phyloP scores from a whole-genome alignment of 495 filamentous ascomycete species.

The Physcia stellaris region DNA sequence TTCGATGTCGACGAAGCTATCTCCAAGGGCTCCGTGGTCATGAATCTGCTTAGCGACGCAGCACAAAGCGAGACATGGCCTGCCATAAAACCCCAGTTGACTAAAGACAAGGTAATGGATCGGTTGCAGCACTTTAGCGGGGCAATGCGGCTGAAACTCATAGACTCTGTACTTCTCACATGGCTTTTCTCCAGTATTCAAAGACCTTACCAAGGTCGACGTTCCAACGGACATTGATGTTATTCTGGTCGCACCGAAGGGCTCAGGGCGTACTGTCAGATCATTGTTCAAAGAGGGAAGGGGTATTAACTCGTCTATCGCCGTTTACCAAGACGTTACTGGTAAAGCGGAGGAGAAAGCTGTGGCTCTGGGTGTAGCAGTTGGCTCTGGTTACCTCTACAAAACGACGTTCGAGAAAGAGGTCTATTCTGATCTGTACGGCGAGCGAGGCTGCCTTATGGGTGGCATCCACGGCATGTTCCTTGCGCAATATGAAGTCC shows the following conservation, averaged over 20 bases:
- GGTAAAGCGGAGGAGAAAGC: slow-evolving; percentile 98
- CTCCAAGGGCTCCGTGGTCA: slow-evolving; percentile 82
- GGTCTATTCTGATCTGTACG: slow-evolving; percentile 98
- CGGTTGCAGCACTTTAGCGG: not conserved
- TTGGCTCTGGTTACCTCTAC: slow-evolving; percentile 96
- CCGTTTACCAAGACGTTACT: slow-evolving; percentile 97
- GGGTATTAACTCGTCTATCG: slow-evolving; percentile 98
- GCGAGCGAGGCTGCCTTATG: slow-evolving; percentile 99
- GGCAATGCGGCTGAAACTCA: too few species aligned
- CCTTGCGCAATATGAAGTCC: slow-evolving; percentile 99
- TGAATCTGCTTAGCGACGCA: slow-evolving; percentile 97
- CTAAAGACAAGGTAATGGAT: slow-evolving; percentile 73
- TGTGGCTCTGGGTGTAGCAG: slow-evolving; percentile 87
- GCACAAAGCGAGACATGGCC: slow-evolving; percentile 99
- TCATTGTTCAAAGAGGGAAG: slow-evolving; percentile 94
- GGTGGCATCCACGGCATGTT: slow-evolving; percentile 99
- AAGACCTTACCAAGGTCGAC: slow-evolving; percentile 96
- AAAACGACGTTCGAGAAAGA: slow-evolving; percentile 99
- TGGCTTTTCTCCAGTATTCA: slow-evolving; percentile 99
- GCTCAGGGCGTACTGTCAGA: slow-evolving; percentile 95
- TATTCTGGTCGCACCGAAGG: slow-evolving; percentile 98
- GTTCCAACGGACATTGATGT: slow-evolving; percentile 91
- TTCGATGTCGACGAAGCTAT: slow-evolving; percentile 97
- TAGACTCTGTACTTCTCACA: slow-evolving; percentile 99
- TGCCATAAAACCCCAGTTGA: slow-evolving; percentile 88